A percentile compares a stretch with the other conserved stretches of the same genome.
Conservation (phyloP, 805 yeast species). For the Nakazawaea pomicola region DNA sequence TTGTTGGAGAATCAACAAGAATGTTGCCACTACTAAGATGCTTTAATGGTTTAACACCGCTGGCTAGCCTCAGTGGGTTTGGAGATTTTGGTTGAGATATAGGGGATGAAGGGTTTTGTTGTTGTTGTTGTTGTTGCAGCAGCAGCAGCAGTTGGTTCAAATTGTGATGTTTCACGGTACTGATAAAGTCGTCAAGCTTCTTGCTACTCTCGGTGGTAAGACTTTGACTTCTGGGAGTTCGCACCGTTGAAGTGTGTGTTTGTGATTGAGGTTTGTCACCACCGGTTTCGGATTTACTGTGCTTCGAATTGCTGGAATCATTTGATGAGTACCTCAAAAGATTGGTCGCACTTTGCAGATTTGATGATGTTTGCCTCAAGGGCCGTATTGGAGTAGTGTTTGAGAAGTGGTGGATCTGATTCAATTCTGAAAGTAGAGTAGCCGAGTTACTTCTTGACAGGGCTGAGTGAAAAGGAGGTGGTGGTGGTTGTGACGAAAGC, state of each 20-base stretch:
- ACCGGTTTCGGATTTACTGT: neutral
- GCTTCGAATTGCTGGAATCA: neutral
- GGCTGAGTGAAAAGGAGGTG: neutral
- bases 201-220: slow-evolving; percentile 5
- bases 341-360: neutral
- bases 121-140: neutral
- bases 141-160: no score
- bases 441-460: neutral
- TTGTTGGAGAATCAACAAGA: slow-evolving; percentile 1
- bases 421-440: neutral
- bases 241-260: neutral
- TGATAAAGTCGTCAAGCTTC: slow-evolving; percentile 10
- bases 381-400: neutral
- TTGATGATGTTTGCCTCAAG: neutral
- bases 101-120: neutral
- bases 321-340: slow-evolving; percentile 2
- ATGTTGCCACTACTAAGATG: neutral
- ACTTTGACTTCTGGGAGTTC: neutral
- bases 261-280: neutral
- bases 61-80: neutral
- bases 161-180: slow-evolving; percentile 1
- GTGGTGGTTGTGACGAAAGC: no score
- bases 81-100: neutral
- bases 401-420: neutral
- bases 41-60: neutral